phyloP scores from a whole-genome alignment of 2,329 filamentous ascomycete species.

The Onygenales sp. region DNA sequence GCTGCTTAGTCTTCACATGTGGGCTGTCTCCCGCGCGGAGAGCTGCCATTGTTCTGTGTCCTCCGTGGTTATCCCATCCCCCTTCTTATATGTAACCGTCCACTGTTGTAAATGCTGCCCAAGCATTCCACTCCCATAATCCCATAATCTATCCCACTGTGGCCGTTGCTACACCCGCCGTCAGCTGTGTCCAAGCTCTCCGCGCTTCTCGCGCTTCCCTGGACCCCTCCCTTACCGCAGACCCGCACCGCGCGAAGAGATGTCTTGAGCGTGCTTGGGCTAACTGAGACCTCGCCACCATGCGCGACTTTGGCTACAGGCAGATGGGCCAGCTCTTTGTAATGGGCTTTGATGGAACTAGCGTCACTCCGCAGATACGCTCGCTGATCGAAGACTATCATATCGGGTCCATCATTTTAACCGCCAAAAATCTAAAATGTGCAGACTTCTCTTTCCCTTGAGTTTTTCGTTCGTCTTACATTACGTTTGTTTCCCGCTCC shows the following conservation, averaged over 20 bases:
- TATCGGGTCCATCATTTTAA: constrained; percentile 69
- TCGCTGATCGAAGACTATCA: constrained; percentile 59
- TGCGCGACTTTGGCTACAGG: constrained; percentile 55
- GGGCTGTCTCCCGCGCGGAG: too few relatives aligned
- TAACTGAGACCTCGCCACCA: constrained; percentile 51
- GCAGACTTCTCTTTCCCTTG: constrained; percentile 28
- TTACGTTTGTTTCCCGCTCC: too few relatives aligned
- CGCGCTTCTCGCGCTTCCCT: too few relatives aligned
- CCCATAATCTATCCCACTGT: too few relatives aligned
- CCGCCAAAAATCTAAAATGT: constrained; percentile 59
- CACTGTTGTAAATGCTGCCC: too few relatives aligned
- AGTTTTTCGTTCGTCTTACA: background rate
- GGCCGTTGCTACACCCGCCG: too few relatives aligned
- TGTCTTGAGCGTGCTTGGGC: constrained; percentile 14
- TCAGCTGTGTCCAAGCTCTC: too few relatives aligned
- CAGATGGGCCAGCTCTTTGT: constrained; percentile 52
- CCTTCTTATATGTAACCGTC: too few relatives aligned
- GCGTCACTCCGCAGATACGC: constrained; percentile 53
- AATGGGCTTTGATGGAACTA: constrained; percentile 59
- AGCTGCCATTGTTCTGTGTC: too few relatives aligned
- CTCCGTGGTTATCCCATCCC: too few relatives aligned
- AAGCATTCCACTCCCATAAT: too few relatives aligned
- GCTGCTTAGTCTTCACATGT: too few relatives aligned
- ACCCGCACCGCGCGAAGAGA: background rate
- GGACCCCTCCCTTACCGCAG: background rate